A percentile compares a stretch with the other conserved stretches of the same genome.
Evolutionary conservation across 73 alveolate species (phyloP).

Genomic region (Paramecium biaurelia): DNA sequence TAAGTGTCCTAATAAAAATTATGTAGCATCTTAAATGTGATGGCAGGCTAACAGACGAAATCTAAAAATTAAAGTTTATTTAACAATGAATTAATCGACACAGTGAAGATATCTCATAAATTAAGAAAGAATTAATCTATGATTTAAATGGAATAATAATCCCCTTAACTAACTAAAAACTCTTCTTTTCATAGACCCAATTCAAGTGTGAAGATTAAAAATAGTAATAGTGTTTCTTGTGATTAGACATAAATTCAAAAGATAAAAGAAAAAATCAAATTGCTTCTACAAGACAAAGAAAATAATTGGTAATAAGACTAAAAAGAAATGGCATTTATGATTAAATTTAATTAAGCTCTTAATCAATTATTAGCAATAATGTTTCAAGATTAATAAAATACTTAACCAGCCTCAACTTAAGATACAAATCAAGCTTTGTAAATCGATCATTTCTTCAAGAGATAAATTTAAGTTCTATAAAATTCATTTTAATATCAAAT

Average conservation of each 20-base stretch:
- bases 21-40: slow-evolving; percentile 40
- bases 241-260: not conserved
- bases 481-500: not conserved
- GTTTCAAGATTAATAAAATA: not conserved
- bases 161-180: not conserved
- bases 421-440: not conserved
- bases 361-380: not conserved
- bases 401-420: slow-evolving; percentile 7
- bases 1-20: slow-evolving; percentile 5
- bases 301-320: not conserved
- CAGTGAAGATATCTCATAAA: slow-evolving; percentile 34
- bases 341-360: not conserved
- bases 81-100: slow-evolving; percentile 38
- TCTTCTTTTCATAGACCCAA: slow-evolving; percentile 29
- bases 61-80: not conserved
- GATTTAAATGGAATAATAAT: slow-evolving; percentile 18
- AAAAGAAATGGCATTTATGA: slow-evolving; percentile 38
- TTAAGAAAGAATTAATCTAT: slow-evolving; percentile 41
- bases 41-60: slow-evolving; percentile 59
- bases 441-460: slow-evolving; percentile 37
- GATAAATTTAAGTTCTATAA: slow-evolving; percentile 10
- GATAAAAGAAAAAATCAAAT: slow-evolving; percentile 22
- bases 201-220: slow-evolving; percentile 35
- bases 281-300: not conserved
- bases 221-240: not conserved